Conservation (phyloP, 208 protist species). For the Acanthamoeba royreba region DNA sequence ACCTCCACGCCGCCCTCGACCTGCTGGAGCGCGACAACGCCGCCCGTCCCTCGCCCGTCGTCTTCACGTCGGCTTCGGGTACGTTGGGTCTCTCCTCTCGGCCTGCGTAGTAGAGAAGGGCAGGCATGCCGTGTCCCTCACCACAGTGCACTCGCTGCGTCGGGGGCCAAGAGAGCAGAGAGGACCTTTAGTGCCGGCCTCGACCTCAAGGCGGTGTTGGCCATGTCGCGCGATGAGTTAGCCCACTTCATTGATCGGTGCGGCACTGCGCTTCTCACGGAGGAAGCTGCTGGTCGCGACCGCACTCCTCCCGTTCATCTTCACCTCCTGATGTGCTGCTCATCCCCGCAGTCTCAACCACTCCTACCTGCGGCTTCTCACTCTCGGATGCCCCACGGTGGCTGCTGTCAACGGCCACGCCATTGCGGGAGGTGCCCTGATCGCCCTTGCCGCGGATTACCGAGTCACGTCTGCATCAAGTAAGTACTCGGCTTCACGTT, state of each 20-base stretch:
- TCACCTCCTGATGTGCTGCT: neutral
- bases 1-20: neutral
- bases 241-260: neutral
- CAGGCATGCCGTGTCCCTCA: neutral
- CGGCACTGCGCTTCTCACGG: too few species aligned
- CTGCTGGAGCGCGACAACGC: neutral
- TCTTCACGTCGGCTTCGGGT: neutral
- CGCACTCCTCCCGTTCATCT: neutral
- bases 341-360: neutral
- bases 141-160: too few species aligned
- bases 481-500: neutral
- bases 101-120: neutral
- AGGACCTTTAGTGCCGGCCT: neutral
- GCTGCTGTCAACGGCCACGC: constrained; percentile 23
- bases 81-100: neutral
- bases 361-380: neutral
- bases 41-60: neutral
- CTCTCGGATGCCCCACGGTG: neutral
- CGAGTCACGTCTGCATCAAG: neutral
- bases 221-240: neutral
- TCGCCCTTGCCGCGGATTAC: neutral
- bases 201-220: neutral
- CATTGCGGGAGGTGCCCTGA: neutral
- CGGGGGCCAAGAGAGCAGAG: neutral
- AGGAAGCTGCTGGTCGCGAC: too few species aligned